A percentile compares a stretch with the other conserved stretches of the same genome.
Conservation (phyloP, 2,329 filamentous ascomycete species). For the Ascochyta fabae region DNA sequence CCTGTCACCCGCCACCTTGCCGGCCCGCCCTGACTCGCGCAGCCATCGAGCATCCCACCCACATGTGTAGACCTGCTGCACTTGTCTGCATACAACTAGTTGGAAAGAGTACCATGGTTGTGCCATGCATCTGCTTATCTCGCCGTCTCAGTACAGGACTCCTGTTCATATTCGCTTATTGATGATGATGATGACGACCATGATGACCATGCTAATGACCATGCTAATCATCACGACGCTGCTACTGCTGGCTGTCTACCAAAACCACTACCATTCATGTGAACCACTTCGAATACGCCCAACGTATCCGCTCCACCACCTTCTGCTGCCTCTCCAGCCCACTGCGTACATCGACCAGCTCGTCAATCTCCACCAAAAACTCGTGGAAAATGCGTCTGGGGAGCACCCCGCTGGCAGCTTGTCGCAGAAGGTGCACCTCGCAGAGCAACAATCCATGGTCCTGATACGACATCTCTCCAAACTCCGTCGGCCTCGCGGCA, state of each 20-base stretch:
- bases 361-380: constrained; percentile 86
- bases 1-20: constrained; percentile 1
- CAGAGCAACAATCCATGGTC: constrained; percentile 90
- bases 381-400: constrained; percentile 79
- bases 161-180: too few relatives aligned
- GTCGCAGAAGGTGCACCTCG: constrained; percentile 83
- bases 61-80: not conserved
- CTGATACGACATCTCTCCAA: constrained; percentile 83
- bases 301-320: constrained; percentile 82
- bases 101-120: too few relatives aligned
- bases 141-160: too few relatives aligned
- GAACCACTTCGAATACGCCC: constrained; percentile 84
- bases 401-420: constrained; percentile 70
- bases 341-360: constrained; percentile 79
- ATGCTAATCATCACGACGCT: too few relatives aligned
- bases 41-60: too few relatives aligned
- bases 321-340: constrained; percentile 79
- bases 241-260: too few relatives aligned
- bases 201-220: too few relatives aligned
- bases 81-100: too few relatives aligned
- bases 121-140: too few relatives aligned
- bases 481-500: constrained; percentile 65
- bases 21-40: too few relatives aligned
- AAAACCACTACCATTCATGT: constrained; percentile 15
- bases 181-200: too few relatives aligned